Evolutionary conservation across 768 basidiomycete species (phyloP).

Genomic region (Russula olivacea): DNA sequence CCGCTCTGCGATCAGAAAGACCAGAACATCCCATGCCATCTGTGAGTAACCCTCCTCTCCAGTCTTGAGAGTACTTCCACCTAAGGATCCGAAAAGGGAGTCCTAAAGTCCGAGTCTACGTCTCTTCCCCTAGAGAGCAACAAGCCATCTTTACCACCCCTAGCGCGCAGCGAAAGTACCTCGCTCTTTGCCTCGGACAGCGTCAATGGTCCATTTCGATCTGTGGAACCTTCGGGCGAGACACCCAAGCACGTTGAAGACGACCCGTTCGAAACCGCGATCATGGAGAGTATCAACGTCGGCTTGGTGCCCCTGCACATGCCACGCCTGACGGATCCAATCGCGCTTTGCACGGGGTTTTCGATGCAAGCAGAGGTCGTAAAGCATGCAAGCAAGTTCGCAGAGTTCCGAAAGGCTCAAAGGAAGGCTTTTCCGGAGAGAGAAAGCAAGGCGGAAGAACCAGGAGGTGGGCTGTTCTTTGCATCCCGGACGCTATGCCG

Average conservation of each 20-base stretch:
- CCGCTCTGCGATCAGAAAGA: neutral
- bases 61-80: neutral
- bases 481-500: conserved; percentile 11
- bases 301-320: conserved; percentile 15
- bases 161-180: neutral
- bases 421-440: conserved; percentile 2
- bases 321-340: conserved; percentile 21
- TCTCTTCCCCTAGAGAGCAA: neutral
- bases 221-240: conserved; percentile 6
- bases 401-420: conserved; percentile 13
- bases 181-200: neutral
- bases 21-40: neutral
- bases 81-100: conserved; percentile 1
- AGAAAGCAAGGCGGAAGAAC: neutral
- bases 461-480: conserved; percentile 18
- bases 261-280: conserved; percentile 13
- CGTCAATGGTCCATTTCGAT: conserved; percentile 9
- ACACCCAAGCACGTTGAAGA: conserved; percentile 10
- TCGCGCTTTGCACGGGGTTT: conserved; percentile 22
- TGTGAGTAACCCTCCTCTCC: neutral
- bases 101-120: neutral
- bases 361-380: conserved; percentile 24
- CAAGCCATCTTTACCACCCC: neutral
- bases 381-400: conserved; percentile 7
- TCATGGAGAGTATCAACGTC: conserved; percentile 13